Conservation (phyloP, 2,329 filamentous ascomycete species). For the Fusarium sp. region DNA sequence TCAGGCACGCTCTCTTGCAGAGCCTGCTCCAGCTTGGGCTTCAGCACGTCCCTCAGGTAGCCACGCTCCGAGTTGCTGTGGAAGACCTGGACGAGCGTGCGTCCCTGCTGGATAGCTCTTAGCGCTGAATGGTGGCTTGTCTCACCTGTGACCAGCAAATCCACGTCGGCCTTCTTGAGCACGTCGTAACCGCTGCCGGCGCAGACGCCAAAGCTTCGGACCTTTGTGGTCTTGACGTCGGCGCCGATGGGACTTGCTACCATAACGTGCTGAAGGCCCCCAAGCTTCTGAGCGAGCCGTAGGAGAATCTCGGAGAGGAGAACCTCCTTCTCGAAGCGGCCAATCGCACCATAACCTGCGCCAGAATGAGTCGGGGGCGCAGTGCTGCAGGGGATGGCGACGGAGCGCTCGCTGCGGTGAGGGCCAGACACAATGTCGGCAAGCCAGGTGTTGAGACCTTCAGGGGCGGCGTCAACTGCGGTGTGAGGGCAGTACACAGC, state of each 20-base stretch:
- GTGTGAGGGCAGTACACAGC: slow-evolving; percentile 98
- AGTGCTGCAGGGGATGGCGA: slow-evolving; percentile 62
- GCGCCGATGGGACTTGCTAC: slow-evolving; percentile 67
- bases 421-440: slow-evolving; percentile 83
- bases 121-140: slow-evolving; percentile 94
- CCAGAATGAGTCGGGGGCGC: slow-evolving; percentile 62
- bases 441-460: slow-evolving; percentile 94
- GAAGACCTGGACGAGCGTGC: slow-evolving; percentile 87
- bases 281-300: slow-evolving; percentile 76
- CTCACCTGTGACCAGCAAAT: slow-evolving; percentile 92
- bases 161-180: slow-evolving; percentile 78
- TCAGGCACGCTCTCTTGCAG: slow-evolving; percentile 67
- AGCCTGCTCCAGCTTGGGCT: slow-evolving; percentile 72
- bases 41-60: slow-evolving; percentile 82
- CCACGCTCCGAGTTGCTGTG: slow-evolving; percentile 94
- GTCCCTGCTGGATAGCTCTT: slow-evolving; percentile 86
- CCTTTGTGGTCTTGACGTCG: slow-evolving; percentile 56
- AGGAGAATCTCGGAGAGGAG: slow-evolving; percentile 62
- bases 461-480: slow-evolving; percentile 88
- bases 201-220: slow-evolving; percentile 85
- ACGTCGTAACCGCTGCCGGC: slow-evolving; percentile 89
- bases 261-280: slow-evolving; percentile 72
- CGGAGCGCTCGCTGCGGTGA: slow-evolving; percentile 57
- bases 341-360: slow-evolving; percentile 68
- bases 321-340: slow-evolving; percentile 59